Base-by-base conservation (phyloP, 352 stramenopile species). In the Saprolegnia parasitica region DNA sequence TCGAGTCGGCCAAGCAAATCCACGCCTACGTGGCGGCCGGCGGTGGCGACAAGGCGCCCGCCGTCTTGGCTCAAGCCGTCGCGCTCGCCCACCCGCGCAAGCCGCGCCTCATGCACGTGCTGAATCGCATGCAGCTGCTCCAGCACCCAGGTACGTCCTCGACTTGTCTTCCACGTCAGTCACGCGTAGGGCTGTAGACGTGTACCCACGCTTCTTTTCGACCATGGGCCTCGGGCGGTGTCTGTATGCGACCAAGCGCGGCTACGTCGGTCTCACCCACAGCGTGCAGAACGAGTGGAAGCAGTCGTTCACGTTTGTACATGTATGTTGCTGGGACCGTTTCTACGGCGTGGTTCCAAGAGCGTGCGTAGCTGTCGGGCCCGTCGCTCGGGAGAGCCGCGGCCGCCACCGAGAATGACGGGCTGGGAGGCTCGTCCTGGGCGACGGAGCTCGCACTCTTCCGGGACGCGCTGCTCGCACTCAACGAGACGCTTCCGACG, bases 251-350 rank as follows among this genome's bases (percentile, higher is more conserved):
- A 71, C 72, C 5, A 76, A 87, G 39, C 74, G 75, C 56, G 75
- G 75, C 13, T 95, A 88, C 47, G 56, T 88, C 35, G 87, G 87
- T 4, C 77, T 83, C 39, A 86, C 77, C 0, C 84, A 93, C 56
- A 77, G 82, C 1, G 62, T 90, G 13, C 87, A 95, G 75, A 92
- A 92, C 70, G 73, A 90, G 55, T 95, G 85, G 83, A 79, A 61
- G 18, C 73, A 88, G 13, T 73, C 67, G 9, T 92, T 90, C 68
- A 75, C 71, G 8, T 93, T 92, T 73, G 81, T 90, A 62, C 75
- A 83, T 78, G 83, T 89, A 71, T 21, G 76, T 61, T n/a, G n/a
- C n/a, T n/a, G n/a, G n/a, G n/a, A n/a, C n/a, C n/a, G n/a, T n/a
- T n/a, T n/a, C n/a, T n/a, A n/a, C n/a, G n/a, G n/a, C n/a, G n/a